Evolutionary conservation across 768 basidiomycete species (phyloP).

Genomic region (Dioszegia aurantiaca): DNA sequence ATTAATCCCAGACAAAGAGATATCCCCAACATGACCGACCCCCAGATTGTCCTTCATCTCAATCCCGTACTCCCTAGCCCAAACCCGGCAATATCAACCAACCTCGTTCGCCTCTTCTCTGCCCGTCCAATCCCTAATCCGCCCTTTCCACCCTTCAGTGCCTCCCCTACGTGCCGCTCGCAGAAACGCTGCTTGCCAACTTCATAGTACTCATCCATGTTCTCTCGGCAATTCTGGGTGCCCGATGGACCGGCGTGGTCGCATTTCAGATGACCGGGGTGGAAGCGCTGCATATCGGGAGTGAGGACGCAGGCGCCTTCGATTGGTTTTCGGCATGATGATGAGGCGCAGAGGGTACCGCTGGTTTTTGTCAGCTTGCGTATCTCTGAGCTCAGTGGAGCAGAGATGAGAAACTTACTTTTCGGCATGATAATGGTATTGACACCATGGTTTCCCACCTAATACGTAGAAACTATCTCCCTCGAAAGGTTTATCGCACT

Average conservation of each 20-base stretch:
- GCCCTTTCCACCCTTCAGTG: slow-evolving; percentile 37
- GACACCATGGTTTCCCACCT: slow-evolving; percentile 85
- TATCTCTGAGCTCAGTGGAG: neutral
- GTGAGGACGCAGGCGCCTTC: slow-evolving; percentile 91
- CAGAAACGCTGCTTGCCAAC: slow-evolving; percentile 73
- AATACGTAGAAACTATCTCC: slow-evolving; percentile 89
- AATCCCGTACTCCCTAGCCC: neutral
- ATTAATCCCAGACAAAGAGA: too few relatives aligned
- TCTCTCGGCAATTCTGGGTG: slow-evolving; percentile 57
- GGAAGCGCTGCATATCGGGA: slow-evolving; percentile 71
- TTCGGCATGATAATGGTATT: slow-evolving; percentile 86
- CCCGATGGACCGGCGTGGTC: slow-evolving; percentile 58
- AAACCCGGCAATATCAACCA: slow-evolving; percentile 63
- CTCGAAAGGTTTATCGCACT: slow-evolving; percentile 83
- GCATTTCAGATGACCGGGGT: slow-evolving; percentile 83
- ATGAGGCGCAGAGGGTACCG: slow-evolving; percentile 76
- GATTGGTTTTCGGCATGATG: slow-evolving; percentile 78
- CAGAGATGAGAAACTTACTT: slow-evolving; percentile 58
- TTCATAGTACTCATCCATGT: slow-evolving; percentile 78
- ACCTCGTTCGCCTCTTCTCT: slow-evolving; percentile 73
- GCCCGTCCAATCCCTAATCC: slow-evolving; percentile 56
- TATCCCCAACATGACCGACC: too few relatives aligned
- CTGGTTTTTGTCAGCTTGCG: slow-evolving; percentile 21
- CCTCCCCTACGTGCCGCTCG: slow-evolving; percentile 67
- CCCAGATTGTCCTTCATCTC: neutral